phyloP scores from a whole-genome alignment of 2,329 filamentous ascomycete species.

The Spiromastix sp. region DNA sequence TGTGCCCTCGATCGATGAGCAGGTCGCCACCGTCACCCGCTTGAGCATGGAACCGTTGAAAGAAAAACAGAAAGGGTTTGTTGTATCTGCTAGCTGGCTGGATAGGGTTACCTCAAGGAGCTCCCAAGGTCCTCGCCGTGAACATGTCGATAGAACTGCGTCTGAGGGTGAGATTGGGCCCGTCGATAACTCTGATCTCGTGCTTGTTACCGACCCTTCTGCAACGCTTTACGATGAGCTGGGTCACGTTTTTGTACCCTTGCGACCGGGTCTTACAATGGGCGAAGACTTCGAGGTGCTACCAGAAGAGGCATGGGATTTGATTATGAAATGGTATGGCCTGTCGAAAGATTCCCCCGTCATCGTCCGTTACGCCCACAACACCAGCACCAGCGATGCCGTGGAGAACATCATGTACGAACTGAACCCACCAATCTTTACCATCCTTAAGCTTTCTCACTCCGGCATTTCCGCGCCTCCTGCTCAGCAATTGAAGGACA shows the following conservation, averaged over 20 bases:
- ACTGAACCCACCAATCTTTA: constrained; percentile 73
- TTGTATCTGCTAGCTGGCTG: constrained; percentile 75
- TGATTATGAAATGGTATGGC: constrained; percentile 75
- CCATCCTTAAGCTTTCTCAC: constrained; percentile 71
- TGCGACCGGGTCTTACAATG: constrained; percentile 56
- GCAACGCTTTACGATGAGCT: constrained; percentile 34
- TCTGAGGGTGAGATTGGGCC: constrained; percentile 59
- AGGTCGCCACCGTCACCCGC: constrained; percentile 62
- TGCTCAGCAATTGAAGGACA: constrained; percentile 51
- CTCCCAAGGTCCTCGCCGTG: constrained; percentile 45
- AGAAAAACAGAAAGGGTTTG: constrained; percentile 64
- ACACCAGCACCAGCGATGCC: constrained; percentile 53
- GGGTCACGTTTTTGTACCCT: constrained; percentile 54
- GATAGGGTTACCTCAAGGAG: constrained; percentile 58
- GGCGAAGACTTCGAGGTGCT: constrained; percentile 68
- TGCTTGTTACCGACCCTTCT: constrained; percentile 45
- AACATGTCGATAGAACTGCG: constrained; percentile 49
- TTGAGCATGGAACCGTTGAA: constrained; percentile 46
- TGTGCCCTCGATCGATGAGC: constrained; percentile 49
- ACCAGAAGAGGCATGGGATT: constrained; percentile 68
- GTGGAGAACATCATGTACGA: constrained; percentile 69
- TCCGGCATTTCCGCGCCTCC: constrained; percentile 48
- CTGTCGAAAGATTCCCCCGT: constrained; percentile 57
- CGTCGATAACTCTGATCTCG: constrained; percentile 78
- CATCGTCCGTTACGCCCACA: constrained; percentile 67